These are phyloP conservation scores for Fomitopsis schrenkii DNA, from an alignment of 1,284 basidiomycete species.

Conservation along the genomic window DNA sequence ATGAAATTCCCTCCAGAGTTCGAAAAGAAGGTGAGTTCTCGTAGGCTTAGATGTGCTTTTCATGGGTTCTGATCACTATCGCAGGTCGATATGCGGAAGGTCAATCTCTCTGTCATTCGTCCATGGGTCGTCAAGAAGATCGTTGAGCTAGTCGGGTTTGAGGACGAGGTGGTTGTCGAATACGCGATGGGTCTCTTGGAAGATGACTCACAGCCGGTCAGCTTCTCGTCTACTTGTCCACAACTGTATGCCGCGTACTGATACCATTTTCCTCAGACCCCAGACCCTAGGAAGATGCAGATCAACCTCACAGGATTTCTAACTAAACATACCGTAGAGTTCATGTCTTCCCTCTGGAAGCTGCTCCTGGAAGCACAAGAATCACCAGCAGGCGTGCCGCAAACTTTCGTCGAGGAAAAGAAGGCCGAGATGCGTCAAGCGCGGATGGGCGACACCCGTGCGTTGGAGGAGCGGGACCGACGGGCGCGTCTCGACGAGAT, in stretches of 20 bases:
- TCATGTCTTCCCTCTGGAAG: conserved; percentile 89
- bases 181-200: conserved; percentile 94
- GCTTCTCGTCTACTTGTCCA: conserved; percentile 20
- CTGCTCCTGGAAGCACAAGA: conserved; percentile 88
- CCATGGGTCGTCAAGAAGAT: conserved; percentile 95
- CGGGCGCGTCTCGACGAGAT: conserved; percentile 67
- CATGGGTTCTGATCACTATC: not conserved
- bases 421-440: conserved; percentile 87
- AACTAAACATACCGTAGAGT: conserved; percentile 71
- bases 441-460: conserved; percentile 66
- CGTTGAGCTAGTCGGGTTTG: conserved; percentile 86
- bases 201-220: conserved; percentile 77
- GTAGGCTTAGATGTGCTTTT: not conserved
- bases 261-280: conserved; percentile 47
- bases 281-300: conserved; percentile 95
- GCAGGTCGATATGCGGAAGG: conserved; percentile 93
- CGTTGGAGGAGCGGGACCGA: conserved; percentile 69
- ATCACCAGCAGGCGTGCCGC: conserved; percentile 86
- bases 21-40: conserved; percentile 67
- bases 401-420: conserved; percentile 93
- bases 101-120: conserved; percentile 84
- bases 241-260: not conserved
- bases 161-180: conserved; percentile 96
- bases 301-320: conserved; percentile 93
- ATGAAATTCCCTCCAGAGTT: conserved; percentile 92